Evolutionary conservation across 2,329 filamentous ascomycete species (phyloP).

Genomic region (Dactylellina haptotyla): DNA sequence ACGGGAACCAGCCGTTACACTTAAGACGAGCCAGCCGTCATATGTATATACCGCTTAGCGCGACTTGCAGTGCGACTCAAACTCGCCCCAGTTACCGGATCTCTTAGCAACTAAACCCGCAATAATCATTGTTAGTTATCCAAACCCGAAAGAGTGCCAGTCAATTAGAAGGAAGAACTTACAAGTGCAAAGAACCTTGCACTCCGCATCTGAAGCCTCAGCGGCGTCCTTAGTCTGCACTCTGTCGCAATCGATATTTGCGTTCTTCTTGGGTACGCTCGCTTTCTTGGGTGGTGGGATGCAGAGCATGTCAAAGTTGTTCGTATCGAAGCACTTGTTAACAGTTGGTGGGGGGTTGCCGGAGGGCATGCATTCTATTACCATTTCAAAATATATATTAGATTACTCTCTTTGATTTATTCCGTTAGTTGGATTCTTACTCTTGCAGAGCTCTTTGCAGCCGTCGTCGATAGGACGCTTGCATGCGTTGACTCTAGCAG

Average conservation of each 20-base stretch:
- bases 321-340: background rate
- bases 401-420: background rate
- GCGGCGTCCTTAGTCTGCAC: background rate
- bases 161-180: background rate
- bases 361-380: background rate
- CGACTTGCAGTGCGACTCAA: background rate
- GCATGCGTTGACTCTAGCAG: background rate
- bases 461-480: background rate
- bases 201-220: slow-evolving; percentile 2
- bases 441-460: background rate
- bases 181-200: slow-evolving; percentile 30
- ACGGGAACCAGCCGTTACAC: no score
- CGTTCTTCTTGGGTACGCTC: background rate
- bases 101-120: background rate
- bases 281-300: background rate
- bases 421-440: background rate
- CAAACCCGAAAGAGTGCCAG: background rate
- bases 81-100: background rate
- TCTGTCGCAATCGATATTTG: slow-evolving; percentile 10
- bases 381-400: background rate
- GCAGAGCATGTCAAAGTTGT: background rate
- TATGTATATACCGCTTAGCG: no score
- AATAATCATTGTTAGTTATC: background rate
- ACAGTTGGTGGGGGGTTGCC: background rate
- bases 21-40: no score